These are phyloP conservation scores for Melampsora larici-populina DNA, from an alignment of 1,284 basidiomycete genomes.

Conservation along the genomic window DNA sequence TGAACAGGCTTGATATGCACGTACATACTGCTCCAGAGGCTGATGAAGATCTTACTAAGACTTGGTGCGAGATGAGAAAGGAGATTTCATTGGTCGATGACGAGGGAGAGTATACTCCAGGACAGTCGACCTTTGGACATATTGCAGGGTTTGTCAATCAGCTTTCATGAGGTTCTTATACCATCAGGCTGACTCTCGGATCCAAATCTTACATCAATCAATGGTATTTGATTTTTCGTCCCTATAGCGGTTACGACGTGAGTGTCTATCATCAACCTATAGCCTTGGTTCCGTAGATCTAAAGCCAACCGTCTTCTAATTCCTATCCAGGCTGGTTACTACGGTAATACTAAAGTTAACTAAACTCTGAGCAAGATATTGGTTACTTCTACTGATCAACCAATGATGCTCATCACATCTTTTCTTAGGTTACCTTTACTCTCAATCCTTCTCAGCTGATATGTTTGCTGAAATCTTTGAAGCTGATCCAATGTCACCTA, in stretches of 20 bases:
- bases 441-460: conserved; percentile 70
- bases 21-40: conserved; percentile 6
- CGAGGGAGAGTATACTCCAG: not conserved
- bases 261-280: not conserved
- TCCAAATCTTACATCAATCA: not conserved
- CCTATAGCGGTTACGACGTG: conserved; percentile 35
- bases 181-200: not conserved
- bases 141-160: conserved; percentile 30
- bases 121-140: conserved; percentile 31
- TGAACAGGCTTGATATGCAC: conserved; percentile 32
- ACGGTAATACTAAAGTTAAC: conserved; percentile 5
- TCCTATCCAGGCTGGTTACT: conserved; percentile 31
- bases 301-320: not conserved
- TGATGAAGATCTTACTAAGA: conserved; percentile 4
- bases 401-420: no score
- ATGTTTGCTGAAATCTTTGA: conserved; percentile 79
- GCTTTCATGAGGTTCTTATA: not conserved
- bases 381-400: not conserved
- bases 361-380: not conserved
- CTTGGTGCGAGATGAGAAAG: conserved; percentile 20
- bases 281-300: not conserved
- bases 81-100: conserved; percentile 28
- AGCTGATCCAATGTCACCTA: conserved; percentile 67
- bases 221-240: not conserved
- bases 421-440: conserved; percentile 58